Percentiles rank a stretch among this genome's conserved stretches.
Conservation (phyloP, 1,284 basidiomycete genomes). For the Trichosporon sp. region DNA sequence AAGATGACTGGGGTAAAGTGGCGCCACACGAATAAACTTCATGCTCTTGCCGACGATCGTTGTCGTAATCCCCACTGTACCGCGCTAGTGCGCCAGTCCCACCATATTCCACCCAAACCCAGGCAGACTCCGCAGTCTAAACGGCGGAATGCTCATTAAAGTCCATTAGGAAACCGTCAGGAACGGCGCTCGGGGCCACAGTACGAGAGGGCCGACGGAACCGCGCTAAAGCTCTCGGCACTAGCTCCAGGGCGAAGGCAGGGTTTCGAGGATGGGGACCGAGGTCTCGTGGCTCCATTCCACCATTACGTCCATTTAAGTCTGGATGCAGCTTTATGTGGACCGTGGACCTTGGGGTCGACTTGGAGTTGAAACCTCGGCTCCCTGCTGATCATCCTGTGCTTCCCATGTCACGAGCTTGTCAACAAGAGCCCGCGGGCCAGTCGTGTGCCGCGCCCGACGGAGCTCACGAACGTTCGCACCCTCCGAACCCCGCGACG, state of each 20-base stretch:
- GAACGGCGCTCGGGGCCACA: too few relatives aligned
- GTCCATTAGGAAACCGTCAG: background rate
- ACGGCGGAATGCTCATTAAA: background rate
- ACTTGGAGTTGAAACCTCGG: background rate
- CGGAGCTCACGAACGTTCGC: background rate
- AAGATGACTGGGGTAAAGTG: background rate
- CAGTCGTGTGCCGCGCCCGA: background rate
- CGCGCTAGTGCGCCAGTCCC: background rate
- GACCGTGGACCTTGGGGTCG: background rate
- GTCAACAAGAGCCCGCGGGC: too few relatives aligned
- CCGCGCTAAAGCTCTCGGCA: background rate
- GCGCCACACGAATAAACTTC: conserved; percentile 6
- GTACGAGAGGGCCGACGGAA: too few relatives aligned
- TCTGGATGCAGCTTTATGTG: too few relatives aligned
- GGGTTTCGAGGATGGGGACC: background rate
- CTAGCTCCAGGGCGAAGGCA: background rate
- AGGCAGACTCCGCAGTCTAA: background rate
- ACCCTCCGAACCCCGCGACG: background rate
- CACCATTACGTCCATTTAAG: too few relatives aligned
- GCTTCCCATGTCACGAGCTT: background rate
- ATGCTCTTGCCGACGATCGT: background rate
- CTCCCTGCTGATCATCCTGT: background rate
- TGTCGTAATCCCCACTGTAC: background rate
- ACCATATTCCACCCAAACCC: background rate
- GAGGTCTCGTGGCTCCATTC: conserved; percentile 6